phyloP scores from a whole-genome alignment of 2,329 filamentous ascomycete genomes.

The Colletotrichum sp. region DNA sequence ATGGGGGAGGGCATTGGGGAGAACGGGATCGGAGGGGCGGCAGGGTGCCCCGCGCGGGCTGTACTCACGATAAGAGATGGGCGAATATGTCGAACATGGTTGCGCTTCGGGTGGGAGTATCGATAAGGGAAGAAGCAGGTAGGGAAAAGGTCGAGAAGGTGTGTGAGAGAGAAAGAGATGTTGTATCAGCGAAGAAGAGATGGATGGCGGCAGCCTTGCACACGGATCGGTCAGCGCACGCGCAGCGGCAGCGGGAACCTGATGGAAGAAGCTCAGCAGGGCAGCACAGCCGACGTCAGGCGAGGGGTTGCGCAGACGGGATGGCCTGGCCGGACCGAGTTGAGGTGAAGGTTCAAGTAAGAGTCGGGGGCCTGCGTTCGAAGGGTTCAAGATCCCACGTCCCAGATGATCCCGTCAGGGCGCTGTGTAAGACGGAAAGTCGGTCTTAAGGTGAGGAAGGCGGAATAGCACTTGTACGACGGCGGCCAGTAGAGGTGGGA shows the following conservation, averaged over 20 bases:
- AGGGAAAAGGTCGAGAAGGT: not conserved
- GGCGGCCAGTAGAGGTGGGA: not conserved
- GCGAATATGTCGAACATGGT: slow-evolving; percentile 80
- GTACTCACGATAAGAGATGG: slow-evolving; percentile 76
- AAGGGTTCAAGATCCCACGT: not conserved
- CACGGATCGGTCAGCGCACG: slow-evolving; percentile 4
- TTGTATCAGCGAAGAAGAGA: not conserved
- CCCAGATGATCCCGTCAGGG: not conserved
- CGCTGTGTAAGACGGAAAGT: not conserved
- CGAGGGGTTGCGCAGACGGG: not conserved
- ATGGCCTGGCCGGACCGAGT: not conserved
- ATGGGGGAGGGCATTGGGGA: not conserved
- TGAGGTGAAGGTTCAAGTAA: not conserved
- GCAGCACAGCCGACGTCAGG: slow-evolving; percentile 8
- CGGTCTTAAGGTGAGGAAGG: not conserved
- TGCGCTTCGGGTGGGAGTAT: not conserved
- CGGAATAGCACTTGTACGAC: not conserved
- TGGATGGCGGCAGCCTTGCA: slow-evolving; percentile 3
- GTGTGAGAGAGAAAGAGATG: not conserved
- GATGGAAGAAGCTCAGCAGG: not conserved
- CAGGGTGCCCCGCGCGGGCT: not conserved
- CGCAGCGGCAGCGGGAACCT: not conserved
- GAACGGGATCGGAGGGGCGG: not conserved
- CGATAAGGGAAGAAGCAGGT: not conserved
- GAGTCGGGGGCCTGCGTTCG: not conserved